These are phyloP conservation scores for Backusella tuberculispora DNA, from an alignment of 192 early-diverging fungal genomes.

Conservation along the genomic window DNA sequence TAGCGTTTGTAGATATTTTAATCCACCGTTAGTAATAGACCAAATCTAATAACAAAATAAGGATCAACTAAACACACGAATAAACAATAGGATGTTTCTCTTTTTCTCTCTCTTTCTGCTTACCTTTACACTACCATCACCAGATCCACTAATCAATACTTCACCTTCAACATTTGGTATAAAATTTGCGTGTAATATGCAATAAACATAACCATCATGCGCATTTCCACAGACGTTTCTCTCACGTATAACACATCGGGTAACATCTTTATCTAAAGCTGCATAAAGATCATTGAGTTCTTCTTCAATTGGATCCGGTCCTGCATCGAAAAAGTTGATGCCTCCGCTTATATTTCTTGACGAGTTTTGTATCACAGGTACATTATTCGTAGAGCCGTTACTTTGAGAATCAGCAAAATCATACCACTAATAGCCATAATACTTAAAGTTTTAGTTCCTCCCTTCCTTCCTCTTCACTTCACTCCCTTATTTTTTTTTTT, in stretches of 20 bases:
- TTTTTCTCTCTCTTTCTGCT: not conserved
- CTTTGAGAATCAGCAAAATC: slow-evolving; percentile 42
- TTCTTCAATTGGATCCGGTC: not conserved
- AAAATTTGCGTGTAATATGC: slow-evolving; percentile 52
- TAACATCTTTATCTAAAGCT: slow-evolving; percentile 48
- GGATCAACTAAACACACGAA: not conserved
- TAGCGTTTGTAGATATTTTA: slow-evolving; percentile 38
- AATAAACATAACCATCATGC: slow-evolving; percentile 78
- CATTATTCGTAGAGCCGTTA: slow-evolving; percentile 1
- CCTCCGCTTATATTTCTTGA: slow-evolving; percentile 31
- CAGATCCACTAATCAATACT: slow-evolving; percentile 61
- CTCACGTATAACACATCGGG: slow-evolving; percentile 64
- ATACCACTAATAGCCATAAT: slow-evolving; percentile 35
- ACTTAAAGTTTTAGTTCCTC: slow-evolving; percentile 18
- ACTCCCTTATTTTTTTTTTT: slow-evolving; percentile 17
- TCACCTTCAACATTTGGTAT: slow-evolving; percentile 57
- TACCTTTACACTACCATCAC: slow-evolving; percentile 71
- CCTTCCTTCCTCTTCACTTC: slow-evolving; percentile 26
- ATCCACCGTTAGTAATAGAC: slow-evolving; percentile 28
- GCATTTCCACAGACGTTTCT: slow-evolving; percentile 58
- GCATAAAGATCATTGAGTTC: slow-evolving; percentile 3
- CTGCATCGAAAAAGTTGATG: slow-evolving; percentile 38
- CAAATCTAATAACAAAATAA: slow-evolving; percentile 33
- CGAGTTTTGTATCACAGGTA: slow-evolving; percentile 27
- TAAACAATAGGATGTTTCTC: not conserved